Percentiles rank a stretch among this genome's conserved stretches.
Conservation (phyloP, 352 stramenopile species). For the Globisporangium heterothallicum region DNA sequence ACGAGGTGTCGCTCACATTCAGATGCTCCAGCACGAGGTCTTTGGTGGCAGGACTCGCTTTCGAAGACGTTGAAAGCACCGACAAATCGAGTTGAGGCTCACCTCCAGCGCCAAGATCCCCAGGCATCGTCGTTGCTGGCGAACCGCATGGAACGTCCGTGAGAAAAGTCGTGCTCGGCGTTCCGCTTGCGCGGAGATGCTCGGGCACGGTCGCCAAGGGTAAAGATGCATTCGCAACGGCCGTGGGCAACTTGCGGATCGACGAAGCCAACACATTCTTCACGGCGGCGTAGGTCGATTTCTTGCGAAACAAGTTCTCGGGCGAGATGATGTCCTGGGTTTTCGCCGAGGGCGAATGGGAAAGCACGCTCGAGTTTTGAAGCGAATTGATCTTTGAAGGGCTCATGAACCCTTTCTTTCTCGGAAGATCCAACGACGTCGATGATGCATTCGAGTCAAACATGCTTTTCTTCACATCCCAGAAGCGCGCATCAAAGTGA, state of each 20-base stretch:
- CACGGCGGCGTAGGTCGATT: conserved; percentile 53
- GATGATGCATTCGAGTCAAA: conserved; percentile 20
- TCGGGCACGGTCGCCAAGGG: conserved; percentile 28
- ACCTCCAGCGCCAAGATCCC: neutral
- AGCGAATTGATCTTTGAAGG: conserved; percentile 36
- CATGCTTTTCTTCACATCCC: conserved; percentile 68
- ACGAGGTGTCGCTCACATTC: conserved; percentile 15
- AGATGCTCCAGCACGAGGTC: conserved; percentile 18
- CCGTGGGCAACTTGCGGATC: conserved; percentile 35
- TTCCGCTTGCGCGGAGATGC: conserved; percentile 1
- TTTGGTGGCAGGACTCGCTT: conserved; percentile 11
- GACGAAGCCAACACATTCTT: conserved; percentile 57
- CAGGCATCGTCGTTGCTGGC: neutral
- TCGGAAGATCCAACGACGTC: conserved; percentile 15
- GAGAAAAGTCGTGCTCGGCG: conserved; percentile 16
- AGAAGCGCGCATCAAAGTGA: conserved; percentile 58
- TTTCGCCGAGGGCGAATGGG: conserved; percentile 21
- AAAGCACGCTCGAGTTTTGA: conserved; percentile 39
- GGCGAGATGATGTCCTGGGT: conserved; percentile 58
- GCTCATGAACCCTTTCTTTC: conserved; percentile 38
- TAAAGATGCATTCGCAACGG: conserved; percentile 20
- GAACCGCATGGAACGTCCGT: conserved; percentile 7
- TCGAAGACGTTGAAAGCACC: neutral
- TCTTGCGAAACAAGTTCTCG: conserved; percentile 61
- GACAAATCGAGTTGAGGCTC: neutral